Evolutionary conservation across 2,329 filamentous ascomycete species (phyloP).

Genomic region (Sphaerostilbella broomeana): DNA sequence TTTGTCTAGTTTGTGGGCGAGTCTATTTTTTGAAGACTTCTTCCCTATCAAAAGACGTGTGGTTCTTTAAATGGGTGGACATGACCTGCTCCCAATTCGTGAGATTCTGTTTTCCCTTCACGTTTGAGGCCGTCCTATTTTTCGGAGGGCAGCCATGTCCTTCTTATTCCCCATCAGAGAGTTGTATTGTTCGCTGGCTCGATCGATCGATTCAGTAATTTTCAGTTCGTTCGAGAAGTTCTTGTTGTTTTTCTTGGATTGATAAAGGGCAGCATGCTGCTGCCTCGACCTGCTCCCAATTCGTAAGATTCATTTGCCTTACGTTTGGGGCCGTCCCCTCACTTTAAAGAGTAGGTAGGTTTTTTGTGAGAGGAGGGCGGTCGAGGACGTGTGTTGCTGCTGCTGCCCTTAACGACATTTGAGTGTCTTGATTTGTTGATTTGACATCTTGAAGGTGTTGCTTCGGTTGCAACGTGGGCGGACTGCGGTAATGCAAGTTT

Average conservation of each 20-base stretch:
- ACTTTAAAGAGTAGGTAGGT: no score
- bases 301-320: constrained; percentile 10
- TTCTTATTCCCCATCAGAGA: background rate
- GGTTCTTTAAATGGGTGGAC: background rate
- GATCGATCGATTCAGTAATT: no score
- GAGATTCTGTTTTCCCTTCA: constrained; percentile 5
- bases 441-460: no score
- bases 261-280: background rate
- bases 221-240: no score
- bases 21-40: background rate
- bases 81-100: constrained; percentile 9
- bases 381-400: background rate
- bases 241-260: background rate
- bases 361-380: no score
- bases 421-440: no score
- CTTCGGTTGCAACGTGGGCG: no score
- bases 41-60: background rate
- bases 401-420: no score
- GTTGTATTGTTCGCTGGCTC: no score
- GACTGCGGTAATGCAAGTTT: no score
- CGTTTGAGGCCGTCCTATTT: constrained; percentile 9
- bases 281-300: constrained; percentile 10
- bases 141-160: constrained; percentile 3
- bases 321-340: constrained; percentile 11
- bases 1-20: background rate